phyloP scores from a whole-genome alignment of 768 basidiomycete genomes.

The Coprinopsis marcescibilis region DNA sequence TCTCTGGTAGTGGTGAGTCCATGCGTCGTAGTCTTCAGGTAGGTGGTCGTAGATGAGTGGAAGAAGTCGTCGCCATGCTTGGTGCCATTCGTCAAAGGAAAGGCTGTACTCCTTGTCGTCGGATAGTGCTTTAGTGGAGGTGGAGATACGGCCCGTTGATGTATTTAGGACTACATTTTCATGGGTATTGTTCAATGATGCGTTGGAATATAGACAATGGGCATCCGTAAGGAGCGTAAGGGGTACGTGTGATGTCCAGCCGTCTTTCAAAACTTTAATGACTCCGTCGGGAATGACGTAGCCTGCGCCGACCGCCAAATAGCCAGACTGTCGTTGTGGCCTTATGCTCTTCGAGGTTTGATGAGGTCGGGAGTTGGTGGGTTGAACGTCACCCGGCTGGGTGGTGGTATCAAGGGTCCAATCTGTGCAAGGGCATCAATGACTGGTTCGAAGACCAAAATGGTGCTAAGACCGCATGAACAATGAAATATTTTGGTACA shows the following conservation, averaged over 20 bases:
- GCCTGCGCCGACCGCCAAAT: neutral
- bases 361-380: neutral
- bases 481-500: too few relatives aligned
- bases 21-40: slow-evolving; percentile 8
- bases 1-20: slow-evolving; percentile 14
- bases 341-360: neutral
- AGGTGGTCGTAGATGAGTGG: slow-evolving; percentile 10
- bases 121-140: slow-evolving; percentile 10
- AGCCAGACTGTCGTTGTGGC: neutral
- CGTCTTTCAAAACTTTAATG: slow-evolving; percentile 10
- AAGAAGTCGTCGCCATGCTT: slow-evolving; percentile 17
- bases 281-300: slow-evolving; percentile 13
- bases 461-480: too few relatives aligned
- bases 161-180: slow-evolving; percentile 1
- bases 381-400: too few relatives aligned
- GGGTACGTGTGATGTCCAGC: slow-evolving; percentile 17
- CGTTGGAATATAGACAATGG: slow-evolving; percentile 6
- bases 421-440: too few relatives aligned
- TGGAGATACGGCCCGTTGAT: slow-evolving; percentile 6
- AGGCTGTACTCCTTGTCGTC: slow-evolving; percentile 12
- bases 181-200: neutral
- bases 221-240: slow-evolving; percentile 16
- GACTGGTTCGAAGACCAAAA: too few relatives aligned
- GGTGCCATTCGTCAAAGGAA: slow-evolving; percentile 19
- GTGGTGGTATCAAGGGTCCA: too few relatives aligned